Conservation (phyloP, 106 monocot species). For the Amphibolis antarctica region DNA sequence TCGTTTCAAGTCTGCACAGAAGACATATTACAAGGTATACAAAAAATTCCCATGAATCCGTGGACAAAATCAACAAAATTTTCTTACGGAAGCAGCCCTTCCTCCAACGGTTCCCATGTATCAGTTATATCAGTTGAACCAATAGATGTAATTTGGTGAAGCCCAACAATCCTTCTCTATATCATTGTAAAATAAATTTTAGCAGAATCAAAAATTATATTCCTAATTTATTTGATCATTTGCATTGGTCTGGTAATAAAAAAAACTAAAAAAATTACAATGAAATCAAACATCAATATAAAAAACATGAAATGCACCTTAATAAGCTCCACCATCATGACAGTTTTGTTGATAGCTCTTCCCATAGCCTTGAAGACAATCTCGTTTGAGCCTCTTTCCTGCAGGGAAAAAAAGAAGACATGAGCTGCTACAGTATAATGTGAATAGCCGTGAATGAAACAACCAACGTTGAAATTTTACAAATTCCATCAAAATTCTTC, state of each 20-base stretch:
- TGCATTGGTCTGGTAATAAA: background rate
- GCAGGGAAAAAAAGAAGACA: slow-evolving; percentile 1
- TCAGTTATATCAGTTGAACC: slow-evolving; percentile 79
- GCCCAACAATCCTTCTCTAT: slow-evolving; percentile 67
- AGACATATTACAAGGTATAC: background rate
- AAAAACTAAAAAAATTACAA: background rate
- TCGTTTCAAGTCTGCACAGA: slow-evolving; percentile 22
- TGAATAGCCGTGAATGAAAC: too few species aligned
- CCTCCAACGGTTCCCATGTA: slow-evolving; percentile 91
- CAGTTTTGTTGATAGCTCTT: slow-evolving; percentile 85
- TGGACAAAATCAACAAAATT: background rate
- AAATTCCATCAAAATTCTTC: too few species aligned
- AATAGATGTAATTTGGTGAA: slow-evolving; percentile 66
- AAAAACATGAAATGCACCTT: slow-evolving; percentile 33
- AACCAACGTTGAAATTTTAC: too few species aligned
- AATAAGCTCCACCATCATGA: slow-evolving; percentile 76
- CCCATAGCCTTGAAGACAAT: slow-evolving; percentile 92
- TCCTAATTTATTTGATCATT: too few species aligned
- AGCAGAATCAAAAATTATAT: background rate
- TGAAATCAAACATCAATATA: background rate
- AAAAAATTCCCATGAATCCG: background rate
- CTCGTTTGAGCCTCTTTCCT: slow-evolving; percentile 71
- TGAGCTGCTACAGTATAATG: too few species aligned
- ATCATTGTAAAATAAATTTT: slow-evolving; percentile 4
- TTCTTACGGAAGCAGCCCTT: slow-evolving; percentile 86